Evolutionary conservation across 1,284 basidiomycete species (phyloP).

Genomic region (Porphyrellus sp.): DNA sequence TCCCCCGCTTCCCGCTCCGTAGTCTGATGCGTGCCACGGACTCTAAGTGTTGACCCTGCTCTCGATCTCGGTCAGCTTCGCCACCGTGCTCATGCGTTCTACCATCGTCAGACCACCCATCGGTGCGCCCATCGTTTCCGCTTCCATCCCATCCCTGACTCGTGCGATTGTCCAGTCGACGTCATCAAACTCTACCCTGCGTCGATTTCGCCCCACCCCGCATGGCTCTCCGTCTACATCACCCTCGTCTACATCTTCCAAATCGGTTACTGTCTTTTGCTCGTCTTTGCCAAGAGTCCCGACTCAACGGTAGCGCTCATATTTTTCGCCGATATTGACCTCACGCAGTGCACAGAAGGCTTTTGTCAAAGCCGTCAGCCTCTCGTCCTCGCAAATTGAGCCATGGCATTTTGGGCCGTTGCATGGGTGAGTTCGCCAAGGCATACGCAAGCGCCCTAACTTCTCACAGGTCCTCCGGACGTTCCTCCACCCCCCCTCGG

Average conservation of each 20-base stretch:
- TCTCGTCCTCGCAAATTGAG: slow-evolving; percentile 79
- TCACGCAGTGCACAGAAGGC: slow-evolving; percentile 43
- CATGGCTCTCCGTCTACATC: slow-evolving; percentile 67
- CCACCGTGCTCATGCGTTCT: slow-evolving; percentile 54
- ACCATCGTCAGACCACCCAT: slow-evolving; percentile 55
- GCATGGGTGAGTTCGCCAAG: slow-evolving; percentile 56
- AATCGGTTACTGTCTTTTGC: slow-evolving; percentile 77
- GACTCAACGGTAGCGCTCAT: slow-evolving; percentile 67
- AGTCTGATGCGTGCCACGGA: slow-evolving; percentile 31
- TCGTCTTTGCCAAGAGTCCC: slow-evolving; percentile 66
- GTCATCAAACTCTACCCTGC: slow-evolving; percentile 62
- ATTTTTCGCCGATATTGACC: neutral
- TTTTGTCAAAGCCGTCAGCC: slow-evolving; percentile 72
- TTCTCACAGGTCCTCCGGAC: slow-evolving; percentile 50
- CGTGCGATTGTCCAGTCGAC: slow-evolving; percentile 37
- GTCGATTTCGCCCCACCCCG: slow-evolving; percentile 66
- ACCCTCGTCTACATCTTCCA: slow-evolving; percentile 57
- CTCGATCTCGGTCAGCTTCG: slow-evolving; percentile 70
- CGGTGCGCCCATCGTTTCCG: slow-evolving; percentile 32
- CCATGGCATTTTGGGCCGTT: slow-evolving; percentile 82
- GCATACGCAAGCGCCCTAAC: neutral
- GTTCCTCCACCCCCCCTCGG: slow-evolving; percentile 63
- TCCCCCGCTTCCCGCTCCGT: neutral
- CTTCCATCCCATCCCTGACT: neutral
- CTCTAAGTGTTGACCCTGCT: slow-evolving; percentile 78